Evolutionary conservation across 2,329 filamentous ascomycete species (phyloP).

Genomic region (Trematosphaeria pertusa): DNA sequence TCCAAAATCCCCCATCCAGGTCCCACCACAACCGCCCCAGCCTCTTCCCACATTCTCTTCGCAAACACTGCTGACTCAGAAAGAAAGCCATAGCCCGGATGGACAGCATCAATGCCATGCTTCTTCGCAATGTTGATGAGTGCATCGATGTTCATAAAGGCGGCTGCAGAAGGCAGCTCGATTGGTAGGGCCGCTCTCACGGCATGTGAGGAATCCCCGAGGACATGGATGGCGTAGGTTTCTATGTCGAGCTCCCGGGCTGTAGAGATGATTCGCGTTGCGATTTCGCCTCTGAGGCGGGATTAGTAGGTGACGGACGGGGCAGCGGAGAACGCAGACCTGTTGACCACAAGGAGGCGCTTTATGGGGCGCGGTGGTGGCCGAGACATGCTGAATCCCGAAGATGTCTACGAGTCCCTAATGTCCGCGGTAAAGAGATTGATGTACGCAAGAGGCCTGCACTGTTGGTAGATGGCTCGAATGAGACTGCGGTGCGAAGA

Average conservation of each 20-base stretch:
- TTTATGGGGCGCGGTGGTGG: slow-evolving; percentile 50
- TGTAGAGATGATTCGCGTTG: slow-evolving; percentile 65
- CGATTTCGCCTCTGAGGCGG: slow-evolving; percentile 66
- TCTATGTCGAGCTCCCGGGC: slow-evolving; percentile 65
- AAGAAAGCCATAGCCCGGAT: slow-evolving; percentile 70
- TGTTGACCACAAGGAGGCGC: slow-evolving; percentile 62
- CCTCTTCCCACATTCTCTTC: slow-evolving; percentile 57
- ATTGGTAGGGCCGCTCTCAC: slow-evolving; percentile 60
- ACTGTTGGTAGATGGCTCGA: too few relatives aligned
- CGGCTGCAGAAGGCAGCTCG: slow-evolving; percentile 57
- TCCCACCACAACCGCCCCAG: slow-evolving; percentile 58
- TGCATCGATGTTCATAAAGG: slow-evolving; percentile 61
- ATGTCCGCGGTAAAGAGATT: too few relatives aligned
- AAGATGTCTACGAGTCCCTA: too few relatives aligned
- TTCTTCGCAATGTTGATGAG: slow-evolving; percentile 58
- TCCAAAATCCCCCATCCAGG: slow-evolving; percentile 65
- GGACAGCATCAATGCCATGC: slow-evolving; percentile 62
- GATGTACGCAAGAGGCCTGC: too few relatives aligned
- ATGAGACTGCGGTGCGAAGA: too few relatives aligned
- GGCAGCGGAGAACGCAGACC: slow-evolving; percentile 40
- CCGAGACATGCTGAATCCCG: slow-evolving; percentile 32
- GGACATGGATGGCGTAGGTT: slow-evolving; percentile 63
- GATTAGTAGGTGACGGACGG: not conserved
- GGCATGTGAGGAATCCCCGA: slow-evolving; percentile 63
- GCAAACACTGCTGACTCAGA: slow-evolving; percentile 63